Conservation (phyloP, 495 filamentous ascomycete genomes). For the Cetradonia linearis region DNA sequence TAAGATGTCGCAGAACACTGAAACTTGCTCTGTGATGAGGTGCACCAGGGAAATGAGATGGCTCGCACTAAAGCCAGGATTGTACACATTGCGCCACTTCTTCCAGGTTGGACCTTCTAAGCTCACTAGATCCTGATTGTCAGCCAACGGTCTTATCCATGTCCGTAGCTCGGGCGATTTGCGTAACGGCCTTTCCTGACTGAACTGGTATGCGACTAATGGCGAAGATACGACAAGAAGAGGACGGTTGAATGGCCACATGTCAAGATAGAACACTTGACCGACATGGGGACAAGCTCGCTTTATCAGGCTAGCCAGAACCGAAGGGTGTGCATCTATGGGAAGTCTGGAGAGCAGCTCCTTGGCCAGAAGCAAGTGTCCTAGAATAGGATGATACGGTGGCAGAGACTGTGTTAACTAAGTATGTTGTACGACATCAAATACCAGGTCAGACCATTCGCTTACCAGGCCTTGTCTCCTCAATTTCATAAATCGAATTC, state of each 20-base stretch:
- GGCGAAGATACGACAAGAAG: slow-evolving; percentile 24
- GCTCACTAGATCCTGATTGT: slow-evolving; percentile 27
- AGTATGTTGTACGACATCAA: not conserved
- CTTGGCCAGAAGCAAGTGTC: slow-evolving; percentile 24
- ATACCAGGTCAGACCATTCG: not conserved
- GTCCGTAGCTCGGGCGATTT: slow-evolving; percentile 14
- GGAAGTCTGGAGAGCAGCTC: slow-evolving; percentile 17
- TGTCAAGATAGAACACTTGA: slow-evolving; percentile 28
- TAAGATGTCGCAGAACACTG: slow-evolving; percentile 28
- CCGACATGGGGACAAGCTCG: slow-evolving; percentile 12
- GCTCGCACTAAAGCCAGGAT: slow-evolving; percentile 32
- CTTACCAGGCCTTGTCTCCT: slow-evolving; percentile 10
- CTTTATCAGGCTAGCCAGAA: slow-evolving; percentile 16
- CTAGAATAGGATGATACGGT: slow-evolving; percentile 24
- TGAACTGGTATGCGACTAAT: slow-evolving; percentile 21
- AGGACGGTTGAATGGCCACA: slow-evolving; percentile 28
- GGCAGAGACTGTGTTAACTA: slow-evolving; percentile 25
- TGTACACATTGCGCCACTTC: slow-evolving; percentile 29
- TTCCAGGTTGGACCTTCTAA: slow-evolving; percentile 32
- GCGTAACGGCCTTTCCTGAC: slow-evolving; percentile 16
- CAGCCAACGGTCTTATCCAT: slow-evolving; percentile 28
- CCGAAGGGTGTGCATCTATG: slow-evolving; percentile 14
- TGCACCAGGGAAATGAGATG: slow-evolving; percentile 32
- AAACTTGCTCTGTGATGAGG: slow-evolving; percentile 28
- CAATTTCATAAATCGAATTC: not conserved